Conservation (phyloP, 23 red algal genomes). For the Pyropia haitanensis region DNA sequence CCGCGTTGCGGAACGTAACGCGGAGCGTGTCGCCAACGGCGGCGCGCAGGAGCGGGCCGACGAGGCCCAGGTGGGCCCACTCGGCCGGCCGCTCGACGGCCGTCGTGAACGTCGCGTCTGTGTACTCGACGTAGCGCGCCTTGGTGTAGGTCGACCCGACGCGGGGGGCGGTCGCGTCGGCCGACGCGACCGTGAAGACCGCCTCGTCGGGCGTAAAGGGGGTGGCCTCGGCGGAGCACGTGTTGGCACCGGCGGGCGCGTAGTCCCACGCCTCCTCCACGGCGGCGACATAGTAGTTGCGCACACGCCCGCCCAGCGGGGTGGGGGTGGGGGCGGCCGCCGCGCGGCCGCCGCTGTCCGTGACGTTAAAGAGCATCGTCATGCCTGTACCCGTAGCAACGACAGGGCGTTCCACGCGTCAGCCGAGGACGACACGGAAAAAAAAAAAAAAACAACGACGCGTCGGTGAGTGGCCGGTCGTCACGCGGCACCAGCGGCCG, state of each 20-base stretch:
- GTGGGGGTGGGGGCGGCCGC: background rate
- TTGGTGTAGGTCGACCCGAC: conserved; percentile 28
- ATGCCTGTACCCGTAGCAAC: too few species aligned
- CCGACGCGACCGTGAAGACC: conserved; percentile 7
- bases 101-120: conserved; percentile 15
- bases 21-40: conserved; percentile 12
- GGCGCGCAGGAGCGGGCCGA: conserved; percentile 33
- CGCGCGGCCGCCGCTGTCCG: background rate
- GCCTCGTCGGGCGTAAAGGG: conserved; percentile 19
- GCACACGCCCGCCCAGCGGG: background rate
- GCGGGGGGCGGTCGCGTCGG: conserved; percentile 1
- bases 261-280: conserved; percentile 31
- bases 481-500: too few species aligned
- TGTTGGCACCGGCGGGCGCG: conserved; percentile 8
- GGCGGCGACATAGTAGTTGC: conserved; percentile 25
- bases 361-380: too few species aligned
- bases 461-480: too few species aligned
- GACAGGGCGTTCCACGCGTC: too few species aligned
- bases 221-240: background rate
- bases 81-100: background rate
- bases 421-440: too few species aligned
- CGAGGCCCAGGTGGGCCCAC: conserved; percentile 11
- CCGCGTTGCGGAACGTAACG: conserved; percentile 24
- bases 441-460: too few species aligned
- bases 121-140: conserved; percentile 22